Percentiles rank a stretch among this genome's conserved stretches.
phyloP scores from a whole-genome alignment of 768 basidiomycete genomes.

The Tephrocybe sp. region DNA sequence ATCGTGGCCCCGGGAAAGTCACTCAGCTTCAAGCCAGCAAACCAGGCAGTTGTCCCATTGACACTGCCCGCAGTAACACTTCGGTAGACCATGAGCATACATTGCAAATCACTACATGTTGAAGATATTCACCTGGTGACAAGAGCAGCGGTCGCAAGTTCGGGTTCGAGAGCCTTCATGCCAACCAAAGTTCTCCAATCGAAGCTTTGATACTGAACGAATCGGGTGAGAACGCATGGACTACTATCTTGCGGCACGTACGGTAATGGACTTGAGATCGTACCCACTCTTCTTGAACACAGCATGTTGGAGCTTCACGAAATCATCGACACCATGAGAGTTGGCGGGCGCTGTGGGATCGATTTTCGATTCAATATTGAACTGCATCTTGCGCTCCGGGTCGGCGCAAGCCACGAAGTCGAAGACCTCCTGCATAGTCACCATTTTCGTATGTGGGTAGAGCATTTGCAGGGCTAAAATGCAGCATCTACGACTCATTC shows the following conservation, averaged over 20 bases:
- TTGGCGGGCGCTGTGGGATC: constrained; percentile 52
- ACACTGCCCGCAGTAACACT: constrained; percentile 38
- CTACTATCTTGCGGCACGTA: no score
- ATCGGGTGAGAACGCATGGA: no score
- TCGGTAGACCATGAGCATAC: constrained; percentile 24
- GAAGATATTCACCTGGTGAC: constrained; percentile 55
- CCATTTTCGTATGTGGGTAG: constrained; percentile 69
- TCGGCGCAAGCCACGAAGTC: constrained; percentile 76
- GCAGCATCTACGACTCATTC: not conserved
- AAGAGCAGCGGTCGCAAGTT: constrained; percentile 61
- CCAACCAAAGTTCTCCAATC: constrained; percentile 75
- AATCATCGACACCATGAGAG: constrained; percentile 56
- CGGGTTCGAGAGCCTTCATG: constrained; percentile 69
- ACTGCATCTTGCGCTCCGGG: constrained; percentile 55
- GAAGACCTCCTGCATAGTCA: constrained; percentile 74
- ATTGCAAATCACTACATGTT: not conserved
- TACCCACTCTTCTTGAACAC: constrained; percentile 63
- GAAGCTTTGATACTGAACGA: constrained; percentile 80
- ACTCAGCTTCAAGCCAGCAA: constrained; percentile 64
- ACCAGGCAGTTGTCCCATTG: constrained; percentile 58
- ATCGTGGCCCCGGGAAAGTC: constrained; percentile 62
- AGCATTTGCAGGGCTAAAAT: constrained; percentile 57
- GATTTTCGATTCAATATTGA: constrained; percentile 83
- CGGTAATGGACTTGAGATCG: constrained; percentile 57
- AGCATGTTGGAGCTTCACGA: constrained; percentile 61